Conservation (phyloP, 305 asterid genomes). For the Fraxinus greggii region DNA sequence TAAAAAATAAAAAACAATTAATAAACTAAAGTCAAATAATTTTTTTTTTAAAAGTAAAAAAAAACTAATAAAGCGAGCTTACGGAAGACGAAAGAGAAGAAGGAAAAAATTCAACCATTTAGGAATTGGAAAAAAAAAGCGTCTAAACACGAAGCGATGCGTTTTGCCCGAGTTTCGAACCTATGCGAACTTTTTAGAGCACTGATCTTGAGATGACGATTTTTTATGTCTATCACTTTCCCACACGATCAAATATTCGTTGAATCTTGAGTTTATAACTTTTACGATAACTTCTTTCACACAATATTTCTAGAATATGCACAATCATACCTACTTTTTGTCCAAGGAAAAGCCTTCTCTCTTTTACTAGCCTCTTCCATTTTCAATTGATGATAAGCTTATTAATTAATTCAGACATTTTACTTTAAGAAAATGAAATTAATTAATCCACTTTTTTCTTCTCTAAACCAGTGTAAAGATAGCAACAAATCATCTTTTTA, state of each 20-base stretch:
- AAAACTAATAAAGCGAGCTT: no score
- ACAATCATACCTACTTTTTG: not conserved
- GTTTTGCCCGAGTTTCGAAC: no score
- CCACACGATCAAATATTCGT: not conserved
- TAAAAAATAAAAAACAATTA: no score
- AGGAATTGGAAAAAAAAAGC: no score
- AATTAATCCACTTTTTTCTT: constrained; percentile 16
- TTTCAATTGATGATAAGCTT: not conserved
- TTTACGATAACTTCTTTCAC: not conserved
- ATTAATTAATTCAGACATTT: constrained; percentile 6
- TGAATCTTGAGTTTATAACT: no score
- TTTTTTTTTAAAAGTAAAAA: no score
- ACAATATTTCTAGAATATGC: not conserved
- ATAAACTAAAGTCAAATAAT: no score
- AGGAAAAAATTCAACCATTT: no score
- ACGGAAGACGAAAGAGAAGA: no score
- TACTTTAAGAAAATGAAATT: not conserved
- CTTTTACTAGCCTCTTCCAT: not conserved
- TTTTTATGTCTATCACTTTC: not conserved
- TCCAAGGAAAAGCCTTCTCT: not conserved
- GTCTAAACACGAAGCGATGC: no score
- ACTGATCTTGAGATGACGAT: no score
- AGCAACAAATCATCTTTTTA: constrained; percentile 37
- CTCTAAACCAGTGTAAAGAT: constrained; percentile 26
- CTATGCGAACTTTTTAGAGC: no score